Evolutionary conservation across 2,329 filamentous ascomycete genomes (phyloP), one percentile per base, ranked within the genome.

Genomic region (Pseudogymnoascus sp.): DNA sequence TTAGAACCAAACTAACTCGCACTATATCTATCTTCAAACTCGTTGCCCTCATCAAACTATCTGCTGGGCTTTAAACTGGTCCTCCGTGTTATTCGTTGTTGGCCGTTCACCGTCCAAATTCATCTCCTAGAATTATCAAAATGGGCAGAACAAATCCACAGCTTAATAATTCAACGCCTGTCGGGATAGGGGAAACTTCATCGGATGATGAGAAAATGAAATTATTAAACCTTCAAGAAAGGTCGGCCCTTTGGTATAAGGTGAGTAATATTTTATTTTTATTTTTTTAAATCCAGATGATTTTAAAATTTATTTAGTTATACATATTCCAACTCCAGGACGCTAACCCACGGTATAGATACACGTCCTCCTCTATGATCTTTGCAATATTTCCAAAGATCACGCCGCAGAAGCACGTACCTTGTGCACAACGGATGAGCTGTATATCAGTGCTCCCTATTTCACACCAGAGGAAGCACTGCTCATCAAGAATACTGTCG

Each of bases 381-480:
- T 72, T 36, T 61, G 62, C 29, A 70, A 69, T 47, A 61, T 70
- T 36, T 59, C 60, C 23, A 66, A 61, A 31, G 67, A 71, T 37
- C 65, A 12, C 11, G 45, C 60, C 4, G 47, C 66, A 5, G 64
- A 67, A 61, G 65, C 64, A 57, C 67, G 70, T 3, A 64, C 66
- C 10, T 45, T 64, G 14, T 21, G 39, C 10, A 70, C 68, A 59
- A 69, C 64, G 6, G 67, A 72, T 61, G 67, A 68, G 40, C 64
- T 72, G 5, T 71, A 73, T 60, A 71, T 73, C 45, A 70, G 70
- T 65, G 57, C 6, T 26, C 70, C 70, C 1, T 71, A 73, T 60
- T 72, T 73, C 64, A 64, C 68, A n/a, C 51, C 65, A 3, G 64
- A 65, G 8, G 67, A 72, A 62, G 69, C 68, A 12, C 47, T 12